Percentiles rank a stretch among this genome's conserved stretches.
Conservation (phyloP, 805 yeast species). For the Clavispora phyllophila region DNA sequence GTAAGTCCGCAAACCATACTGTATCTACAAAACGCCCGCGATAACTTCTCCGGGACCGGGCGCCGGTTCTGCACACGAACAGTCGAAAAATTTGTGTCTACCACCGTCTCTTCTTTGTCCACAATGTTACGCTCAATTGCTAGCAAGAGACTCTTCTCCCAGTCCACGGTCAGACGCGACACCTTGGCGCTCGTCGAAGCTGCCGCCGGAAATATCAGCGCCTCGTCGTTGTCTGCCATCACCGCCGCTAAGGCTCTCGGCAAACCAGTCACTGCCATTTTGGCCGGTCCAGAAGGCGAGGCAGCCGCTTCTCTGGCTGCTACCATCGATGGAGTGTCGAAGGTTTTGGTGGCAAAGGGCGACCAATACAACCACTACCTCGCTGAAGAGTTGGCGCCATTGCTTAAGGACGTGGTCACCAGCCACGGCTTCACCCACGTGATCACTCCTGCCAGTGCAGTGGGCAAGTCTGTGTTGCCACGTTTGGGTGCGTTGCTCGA, state of each 20-base stretch:
- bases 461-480: constrained; percentile 83
- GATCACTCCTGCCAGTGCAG: constrained; percentile 75
- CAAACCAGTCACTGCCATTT: constrained; percentile 72
- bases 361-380: constrained; percentile 59
- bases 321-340: constrained; percentile 48
- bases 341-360: constrained; percentile 56
- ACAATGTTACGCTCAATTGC: constrained; percentile 10
- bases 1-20: too few relatives aligned
- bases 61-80: constrained; percentile 1
- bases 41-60: background rate
- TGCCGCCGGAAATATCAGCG: constrained; percentile 47
- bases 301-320: constrained; percentile 41
- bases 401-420: constrained; percentile 46
- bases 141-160: constrained; percentile 10
- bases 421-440: constrained; percentile 59
- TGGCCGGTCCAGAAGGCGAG: constrained; percentile 63
- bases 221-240: constrained; percentile 67
- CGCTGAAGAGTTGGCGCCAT: constrained; percentile 80
- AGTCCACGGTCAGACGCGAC: constrained; percentile 15
- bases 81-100: background rate
- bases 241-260: constrained; percentile 76
- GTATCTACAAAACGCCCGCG: too few relatives aligned
- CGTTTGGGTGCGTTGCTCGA: constrained; percentile 82
- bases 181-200: constrained; percentile 78
- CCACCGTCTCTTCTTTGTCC: background rate